phyloP scores from a whole-genome alignment of 768 basidiomycete species.

The Boletus insuetus region DNA sequence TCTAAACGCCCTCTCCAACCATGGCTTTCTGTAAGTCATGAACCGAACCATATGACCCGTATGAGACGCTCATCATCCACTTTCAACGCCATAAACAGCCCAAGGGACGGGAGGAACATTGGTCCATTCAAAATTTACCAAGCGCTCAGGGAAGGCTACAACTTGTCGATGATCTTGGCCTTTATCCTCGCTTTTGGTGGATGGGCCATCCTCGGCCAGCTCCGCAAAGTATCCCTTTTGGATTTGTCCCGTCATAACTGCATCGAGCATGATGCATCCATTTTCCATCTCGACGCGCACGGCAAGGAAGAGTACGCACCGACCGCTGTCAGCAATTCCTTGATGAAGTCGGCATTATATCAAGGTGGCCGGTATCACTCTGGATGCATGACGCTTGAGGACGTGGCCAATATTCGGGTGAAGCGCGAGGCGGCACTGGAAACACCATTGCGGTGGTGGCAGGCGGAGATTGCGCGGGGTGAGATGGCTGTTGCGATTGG shows the following conservation, averaged over 20 bases:
- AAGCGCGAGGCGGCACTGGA: constrained; percentile 45
- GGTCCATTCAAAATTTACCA: constrained; percentile 36
- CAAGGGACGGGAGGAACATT: constrained; percentile 50
- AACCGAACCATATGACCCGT: not conserved
- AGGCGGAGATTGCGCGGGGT: constrained; percentile 61
- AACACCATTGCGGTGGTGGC: constrained; percentile 38
- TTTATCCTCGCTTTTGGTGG: constrained; percentile 47
- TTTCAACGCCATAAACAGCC: constrained; percentile 28
- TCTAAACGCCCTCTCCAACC: constrained; percentile 70
- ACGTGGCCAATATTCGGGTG: constrained; percentile 49
- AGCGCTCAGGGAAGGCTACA: constrained; percentile 51
- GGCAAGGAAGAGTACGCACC: constrained; percentile 48
- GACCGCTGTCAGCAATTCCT: constrained; percentile 34
- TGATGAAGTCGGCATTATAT: constrained; percentile 40
- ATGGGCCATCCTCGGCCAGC: constrained; percentile 41
- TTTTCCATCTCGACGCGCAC: constrained; percentile 49
- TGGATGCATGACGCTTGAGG: constrained; percentile 27
- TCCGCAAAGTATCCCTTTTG: constrained; percentile 34
- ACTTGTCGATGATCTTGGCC: constrained; percentile 46
- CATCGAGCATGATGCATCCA: constrained; percentile 60
- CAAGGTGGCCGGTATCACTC: constrained; percentile 34
- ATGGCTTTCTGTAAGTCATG: constrained; percentile 64
- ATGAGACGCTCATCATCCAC: not conserved
- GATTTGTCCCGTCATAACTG: constrained; percentile 45
- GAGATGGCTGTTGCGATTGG: constrained; percentile 66